phyloP scores from a whole-genome alignment of 169 alveolate species.

The Cystoisospora suis region DNA sequence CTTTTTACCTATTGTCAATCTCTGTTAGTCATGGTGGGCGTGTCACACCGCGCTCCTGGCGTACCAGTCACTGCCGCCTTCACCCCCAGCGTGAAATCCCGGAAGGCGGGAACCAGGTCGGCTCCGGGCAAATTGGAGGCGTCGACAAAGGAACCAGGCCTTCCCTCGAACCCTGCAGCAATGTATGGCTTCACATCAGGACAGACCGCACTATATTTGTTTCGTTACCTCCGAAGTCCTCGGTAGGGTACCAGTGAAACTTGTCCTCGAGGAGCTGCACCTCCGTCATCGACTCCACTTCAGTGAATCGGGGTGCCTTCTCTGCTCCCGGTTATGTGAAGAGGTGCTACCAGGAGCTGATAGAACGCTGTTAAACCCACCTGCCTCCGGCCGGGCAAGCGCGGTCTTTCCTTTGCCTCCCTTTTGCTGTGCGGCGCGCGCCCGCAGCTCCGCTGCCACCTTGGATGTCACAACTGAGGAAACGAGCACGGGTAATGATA shows the following conservation, averaged over 20 bases:
- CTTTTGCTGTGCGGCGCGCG: background rate
- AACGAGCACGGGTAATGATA: no score
- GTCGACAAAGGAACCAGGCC: slow-evolving; percentile 70
- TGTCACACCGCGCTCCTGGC: slow-evolving; percentile 11
- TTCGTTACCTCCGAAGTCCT: background rate
- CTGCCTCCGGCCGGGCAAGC: background rate
- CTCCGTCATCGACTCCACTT: background rate
- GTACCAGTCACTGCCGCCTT: slow-evolving; percentile 71
- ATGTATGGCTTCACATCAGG: background rate
- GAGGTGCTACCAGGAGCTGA: background rate
- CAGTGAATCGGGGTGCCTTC: background rate
- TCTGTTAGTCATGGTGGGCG: background rate
- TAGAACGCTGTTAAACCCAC: background rate
- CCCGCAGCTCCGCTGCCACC: slow-evolving; percentile 25
- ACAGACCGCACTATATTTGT: background rate
- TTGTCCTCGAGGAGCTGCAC: slow-evolving; percentile 43
- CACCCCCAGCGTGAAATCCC: slow-evolving; percentile 71
- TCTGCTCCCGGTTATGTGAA: background rate
- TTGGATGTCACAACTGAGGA: background rate
- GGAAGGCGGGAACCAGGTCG: slow-evolving; percentile 57
- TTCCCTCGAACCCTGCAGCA: slow-evolving; percentile 75
- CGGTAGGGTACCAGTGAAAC: slow-evolving; percentile 64
- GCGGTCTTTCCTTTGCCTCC: background rate
- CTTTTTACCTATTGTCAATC: slow-evolving; percentile 29
- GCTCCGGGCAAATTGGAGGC: slow-evolving; percentile 71